Percentiles rank a stretch among this genome's conserved stretches.
These are phyloP conservation scores for Diaporthe longicolla DNA, from an alignment of 2,329 filamentous ascomycete species.

Conservation along the genomic window DNA sequence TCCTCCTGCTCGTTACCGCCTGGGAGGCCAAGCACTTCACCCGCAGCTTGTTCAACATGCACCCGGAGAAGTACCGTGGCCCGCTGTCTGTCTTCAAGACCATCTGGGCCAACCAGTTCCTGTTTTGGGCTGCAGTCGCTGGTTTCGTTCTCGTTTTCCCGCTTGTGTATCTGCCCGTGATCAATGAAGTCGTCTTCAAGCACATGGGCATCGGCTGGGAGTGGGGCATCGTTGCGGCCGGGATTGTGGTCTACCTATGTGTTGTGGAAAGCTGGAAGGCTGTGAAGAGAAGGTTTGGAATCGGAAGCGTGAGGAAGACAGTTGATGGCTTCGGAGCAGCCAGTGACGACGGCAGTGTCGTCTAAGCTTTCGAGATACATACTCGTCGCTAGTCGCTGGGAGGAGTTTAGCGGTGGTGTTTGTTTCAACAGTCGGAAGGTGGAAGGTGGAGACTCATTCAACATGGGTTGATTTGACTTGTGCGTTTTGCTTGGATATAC, in stretches of 20 bases:
- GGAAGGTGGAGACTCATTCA: conserved; percentile 16
- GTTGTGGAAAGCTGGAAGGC: conserved; percentile 80
- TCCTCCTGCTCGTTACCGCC: conserved; percentile 76
- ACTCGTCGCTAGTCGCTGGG: neutral
- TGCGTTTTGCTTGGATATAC: neutral
- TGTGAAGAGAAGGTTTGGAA: conserved; percentile 60
- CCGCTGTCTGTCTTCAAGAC: conserved; percentile 68
- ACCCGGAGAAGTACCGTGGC: conserved; percentile 64
- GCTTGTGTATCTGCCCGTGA: conserved; percentile 76
- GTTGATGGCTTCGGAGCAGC: conserved; percentile 18
- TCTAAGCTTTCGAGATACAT: neutral
- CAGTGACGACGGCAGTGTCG: conserved; percentile 19
- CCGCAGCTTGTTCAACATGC: conserved; percentile 78
- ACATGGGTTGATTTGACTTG: neutral
- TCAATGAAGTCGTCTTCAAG: conserved; percentile 78
- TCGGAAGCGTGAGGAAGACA: conserved; percentile 9
- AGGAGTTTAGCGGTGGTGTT: neutral
- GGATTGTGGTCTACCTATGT: conserved; percentile 70
- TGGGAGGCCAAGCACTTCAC: conserved; percentile 83
- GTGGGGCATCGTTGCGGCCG: conserved; percentile 77
- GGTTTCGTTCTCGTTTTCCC: conserved; percentile 74
- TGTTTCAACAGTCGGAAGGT: neutral
- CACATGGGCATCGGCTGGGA: conserved; percentile 79
- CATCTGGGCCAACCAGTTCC: conserved; percentile 78
- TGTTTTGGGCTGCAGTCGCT: conserved; percentile 74